phyloP scores from a whole-genome alignment of 2,329 filamentous ascomycete genomes.

The Calonectria ilicicola region DNA sequence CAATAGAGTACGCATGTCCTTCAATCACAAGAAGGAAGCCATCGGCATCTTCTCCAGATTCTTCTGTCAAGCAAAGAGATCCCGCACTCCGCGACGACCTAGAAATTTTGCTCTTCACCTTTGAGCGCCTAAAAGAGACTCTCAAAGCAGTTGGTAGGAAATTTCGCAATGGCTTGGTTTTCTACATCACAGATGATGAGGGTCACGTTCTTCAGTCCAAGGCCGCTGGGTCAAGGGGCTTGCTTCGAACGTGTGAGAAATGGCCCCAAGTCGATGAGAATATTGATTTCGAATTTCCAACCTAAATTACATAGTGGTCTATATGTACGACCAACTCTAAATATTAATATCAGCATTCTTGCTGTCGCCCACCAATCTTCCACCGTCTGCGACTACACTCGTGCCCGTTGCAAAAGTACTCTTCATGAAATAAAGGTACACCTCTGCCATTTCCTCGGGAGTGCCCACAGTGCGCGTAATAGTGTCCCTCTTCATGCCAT shows the following conservation, averaged over 20 bases:
- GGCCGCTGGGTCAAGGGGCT: slow-evolving; percentile 24
- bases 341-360: slow-evolving; percentile 19
- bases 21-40: not conserved
- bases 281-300: not conserved
- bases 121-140: slow-evolving; percentile 27
- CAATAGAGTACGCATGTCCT: slow-evolving; percentile 35
- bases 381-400: slow-evolving; percentile 42
- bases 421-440: slow-evolving; percentile 58
- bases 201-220: slow-evolving; percentile 24
- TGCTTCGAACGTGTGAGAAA: slow-evolving; percentile 34
- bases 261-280: slow-evolving; percentile 26
- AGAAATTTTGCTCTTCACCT: slow-evolving; percentile 31
- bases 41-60: not conserved
- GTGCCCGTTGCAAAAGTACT: slow-evolving; percentile 52
- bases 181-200: slow-evolving; percentile 29
- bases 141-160: slow-evolving; percentile 33
- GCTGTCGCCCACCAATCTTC: slow-evolving; percentile 37
- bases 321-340: not conserved
- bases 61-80: slow-evolving; percentile 5
- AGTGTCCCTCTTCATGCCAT: slow-evolving; percentile 27
- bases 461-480: slow-evolving; percentile 42
- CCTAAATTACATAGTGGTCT: not conserved
- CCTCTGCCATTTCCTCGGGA: slow-evolving; percentile 56
- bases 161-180: slow-evolving; percentile 35
- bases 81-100: slow-evolving; percentile 33